These are phyloP conservation scores for Colletotrichum gloeosporioides DNA, from an alignment of 2,329 filamentous ascomycete species.

Conservation along the genomic window DNA sequence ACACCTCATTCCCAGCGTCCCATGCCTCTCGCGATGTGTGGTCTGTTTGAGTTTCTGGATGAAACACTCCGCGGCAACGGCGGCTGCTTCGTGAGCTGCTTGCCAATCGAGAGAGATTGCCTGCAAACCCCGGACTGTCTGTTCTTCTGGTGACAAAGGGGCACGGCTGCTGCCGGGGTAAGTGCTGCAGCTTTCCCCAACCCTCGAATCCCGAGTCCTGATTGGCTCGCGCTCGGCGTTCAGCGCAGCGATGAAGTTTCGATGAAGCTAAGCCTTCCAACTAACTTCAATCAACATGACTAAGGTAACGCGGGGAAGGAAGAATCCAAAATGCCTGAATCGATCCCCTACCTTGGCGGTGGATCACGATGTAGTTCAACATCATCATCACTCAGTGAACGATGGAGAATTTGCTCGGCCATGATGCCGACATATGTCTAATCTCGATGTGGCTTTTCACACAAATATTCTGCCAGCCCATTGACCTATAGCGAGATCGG, in stretches of 20 bases:
- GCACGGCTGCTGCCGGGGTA: neutral
- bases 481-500: no score
- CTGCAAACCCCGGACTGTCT: neutral
- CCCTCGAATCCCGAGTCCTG: neutral
- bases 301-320: neutral
- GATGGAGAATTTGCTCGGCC: fast-evolving
- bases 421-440: fast-evolving
- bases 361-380: neutral
- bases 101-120: neutral
- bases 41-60: neutral
- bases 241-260: neutral
- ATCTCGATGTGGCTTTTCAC: neutral
- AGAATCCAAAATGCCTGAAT: neutral
- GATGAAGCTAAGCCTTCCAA: neutral
- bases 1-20: neutral
- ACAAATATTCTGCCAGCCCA: no score
- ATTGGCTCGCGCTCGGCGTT: neutral
- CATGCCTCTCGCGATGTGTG: neutral
- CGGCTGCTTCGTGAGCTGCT: neutral
- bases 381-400: neutral
- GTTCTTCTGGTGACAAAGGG: neutral
- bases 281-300: neutral
- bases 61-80: neutral
- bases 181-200: neutral
- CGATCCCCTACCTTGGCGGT: neutral